Evolutionary conservation across 192 early-diverging fungal species (phyloP).

Genomic region (Coemansia sp.): DNA sequence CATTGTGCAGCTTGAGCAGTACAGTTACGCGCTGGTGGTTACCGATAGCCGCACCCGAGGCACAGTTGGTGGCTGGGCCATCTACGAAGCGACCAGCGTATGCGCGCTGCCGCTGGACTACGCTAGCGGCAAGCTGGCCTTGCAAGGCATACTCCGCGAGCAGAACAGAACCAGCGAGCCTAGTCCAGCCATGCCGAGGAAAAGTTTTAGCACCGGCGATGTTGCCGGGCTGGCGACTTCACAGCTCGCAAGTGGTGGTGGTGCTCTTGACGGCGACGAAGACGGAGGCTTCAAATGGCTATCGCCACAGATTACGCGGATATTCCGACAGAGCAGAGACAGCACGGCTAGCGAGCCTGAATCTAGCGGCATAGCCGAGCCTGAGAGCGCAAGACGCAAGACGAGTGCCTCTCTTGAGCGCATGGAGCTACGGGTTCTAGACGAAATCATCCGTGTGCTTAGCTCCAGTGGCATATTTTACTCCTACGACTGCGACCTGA

Average conservation of each 20-base stretch:
- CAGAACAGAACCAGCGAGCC: neutral
- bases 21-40: conserved; percentile 32
- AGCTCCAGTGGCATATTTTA: conserved; percentile 39
- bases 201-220: neutral
- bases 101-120: conserved; percentile 32
- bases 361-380: neutral
- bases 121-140: conserved; percentile 5
- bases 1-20: conserved; percentile 26
- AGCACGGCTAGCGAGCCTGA: neutral
- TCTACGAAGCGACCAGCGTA: conserved; percentile 25
- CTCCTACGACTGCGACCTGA: conserved; percentile 40
- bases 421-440: conserved; percentile 44
- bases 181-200: neutral
- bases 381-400: neutral
- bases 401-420: conserved; percentile 8
- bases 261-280: neutral
- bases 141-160: neutral
- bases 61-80: conserved; percentile 13
- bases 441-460: conserved; percentile 37
- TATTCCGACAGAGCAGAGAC: conserved; percentile 11
- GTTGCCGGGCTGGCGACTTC: neutral
- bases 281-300: conserved; percentile 21
- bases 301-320: conserved; percentile 35
- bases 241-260: neutral
- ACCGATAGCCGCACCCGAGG: conserved; percentile 30